phyloP scores from a whole-genome alignment of 352 stramenopile genomes.

The Globisporangium splendens region DNA sequence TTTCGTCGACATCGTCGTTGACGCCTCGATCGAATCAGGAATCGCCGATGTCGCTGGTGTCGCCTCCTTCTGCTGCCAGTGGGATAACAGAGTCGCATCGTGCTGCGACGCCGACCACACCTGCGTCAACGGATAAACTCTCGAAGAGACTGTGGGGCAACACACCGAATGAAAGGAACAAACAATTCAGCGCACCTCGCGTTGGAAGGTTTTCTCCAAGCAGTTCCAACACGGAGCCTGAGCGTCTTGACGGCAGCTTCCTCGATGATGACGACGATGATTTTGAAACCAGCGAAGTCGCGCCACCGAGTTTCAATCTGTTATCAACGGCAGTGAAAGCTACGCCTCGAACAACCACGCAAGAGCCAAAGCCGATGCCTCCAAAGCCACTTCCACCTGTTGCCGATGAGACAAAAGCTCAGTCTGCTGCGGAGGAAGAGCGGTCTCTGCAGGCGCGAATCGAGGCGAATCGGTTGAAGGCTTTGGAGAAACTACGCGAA shows the following conservation, averaged over 20 bases:
- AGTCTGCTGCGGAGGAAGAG: constrained; percentile 8
- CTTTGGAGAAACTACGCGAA: constrained; percentile 54
- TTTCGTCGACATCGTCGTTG: constrained; percentile 2
- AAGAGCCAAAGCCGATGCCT: too few species aligned
- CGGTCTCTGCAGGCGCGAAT: constrained; percentile 42
- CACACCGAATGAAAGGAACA: background rate
- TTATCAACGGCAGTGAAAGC: background rate
- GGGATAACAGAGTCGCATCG: background rate
- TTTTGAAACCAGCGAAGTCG: constrained; percentile 6
- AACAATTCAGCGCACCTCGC: background rate
- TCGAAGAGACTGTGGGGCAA: background rate
- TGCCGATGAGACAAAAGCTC: background rate
- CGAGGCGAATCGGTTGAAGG: constrained; percentile 61
- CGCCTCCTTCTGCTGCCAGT: background rate
- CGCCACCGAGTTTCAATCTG: constrained; percentile 13
- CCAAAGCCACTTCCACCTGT: too few species aligned
- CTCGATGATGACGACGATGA: constrained; percentile 11
- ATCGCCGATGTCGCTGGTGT: constrained; percentile 16
- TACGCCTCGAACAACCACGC: background rate
- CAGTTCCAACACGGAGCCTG: background rate
- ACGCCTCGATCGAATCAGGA: constrained; percentile 2
- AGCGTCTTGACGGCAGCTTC: background rate
- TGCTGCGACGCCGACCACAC: background rate
- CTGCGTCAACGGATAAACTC: background rate
- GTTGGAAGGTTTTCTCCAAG: background rate